Conservation (phyloP, 805 yeast species). For the Isabelozyma pseudorhagii region DNA sequence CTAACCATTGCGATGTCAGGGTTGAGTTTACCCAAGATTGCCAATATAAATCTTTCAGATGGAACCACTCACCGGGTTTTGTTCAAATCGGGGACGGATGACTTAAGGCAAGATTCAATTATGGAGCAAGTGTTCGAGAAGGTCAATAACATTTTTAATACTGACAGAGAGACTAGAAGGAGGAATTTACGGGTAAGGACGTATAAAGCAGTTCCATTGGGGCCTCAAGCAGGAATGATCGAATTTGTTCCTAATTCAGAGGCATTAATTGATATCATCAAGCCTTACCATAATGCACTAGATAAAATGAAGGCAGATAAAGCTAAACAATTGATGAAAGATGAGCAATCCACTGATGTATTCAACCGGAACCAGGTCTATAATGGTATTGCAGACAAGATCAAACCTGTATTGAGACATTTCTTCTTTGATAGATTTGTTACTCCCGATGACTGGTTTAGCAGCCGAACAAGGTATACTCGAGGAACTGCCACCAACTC, state of each 20-base stretch:
- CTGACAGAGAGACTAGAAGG: slow-evolving; percentile 53
- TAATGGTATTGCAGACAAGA: slow-evolving; percentile 42
- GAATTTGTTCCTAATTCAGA: slow-evolving; percentile 82
- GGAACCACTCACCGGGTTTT: slow-evolving; percentile 61
- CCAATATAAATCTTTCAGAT: slow-evolving; percentile 49
- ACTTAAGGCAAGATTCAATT: slow-evolving; percentile 90
- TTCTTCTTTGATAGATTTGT: slow-evolving; percentile 69
- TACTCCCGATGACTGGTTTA: slow-evolving; percentile 73
- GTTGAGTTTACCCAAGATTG: slow-evolving; percentile 81
- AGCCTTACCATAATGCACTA: slow-evolving; percentile 52
- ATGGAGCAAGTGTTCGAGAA: slow-evolving; percentile 96
- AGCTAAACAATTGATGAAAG: slow-evolving; percentile 66
- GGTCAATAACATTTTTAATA: slow-evolving; percentile 63
- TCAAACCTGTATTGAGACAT: slow-evolving; percentile 64
- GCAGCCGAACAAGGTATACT: slow-evolving; percentile 59
- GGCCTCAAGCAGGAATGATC: slow-evolving; percentile 82
- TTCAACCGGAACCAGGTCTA: slow-evolving; percentile 46
- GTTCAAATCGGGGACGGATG: slow-evolving; percentile 86
- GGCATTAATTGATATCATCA: slow-evolving; percentile 66
- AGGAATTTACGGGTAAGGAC: slow-evolving; percentile 69
- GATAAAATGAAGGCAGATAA: slow-evolving; percentile 48
- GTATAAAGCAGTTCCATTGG: slow-evolving; percentile 86
- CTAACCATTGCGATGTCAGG: slow-evolving; percentile 77
- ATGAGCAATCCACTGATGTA: slow-evolving; percentile 45
- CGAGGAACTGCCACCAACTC: slow-evolving; percentile 83